Conservation (phyloP, 495 filamentous ascomycete genomes). For the Pseudoneurospora amorphoporcata region DNA sequence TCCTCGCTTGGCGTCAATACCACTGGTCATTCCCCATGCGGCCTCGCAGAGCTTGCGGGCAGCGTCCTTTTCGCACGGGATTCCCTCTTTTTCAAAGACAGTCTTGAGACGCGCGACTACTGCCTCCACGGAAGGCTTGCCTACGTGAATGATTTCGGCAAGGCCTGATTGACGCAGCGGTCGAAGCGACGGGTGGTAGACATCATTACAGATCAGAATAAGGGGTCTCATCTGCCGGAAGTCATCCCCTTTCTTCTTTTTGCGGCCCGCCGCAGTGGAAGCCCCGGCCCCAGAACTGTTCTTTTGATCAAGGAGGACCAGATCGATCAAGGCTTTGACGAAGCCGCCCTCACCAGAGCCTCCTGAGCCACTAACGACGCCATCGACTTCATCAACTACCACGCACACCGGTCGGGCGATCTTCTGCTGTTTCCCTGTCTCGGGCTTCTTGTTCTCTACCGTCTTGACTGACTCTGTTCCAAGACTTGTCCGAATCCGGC, state of each 20-base stretch:
- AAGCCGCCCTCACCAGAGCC: slow-evolving; percentile 70
- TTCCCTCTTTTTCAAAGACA: slow-evolving; percentile 78
- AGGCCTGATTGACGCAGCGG: slow-evolving; percentile 68
- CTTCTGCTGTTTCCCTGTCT: slow-evolving; percentile 50
- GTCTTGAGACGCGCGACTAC: slow-evolving; percentile 72
- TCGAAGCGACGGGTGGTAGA: slow-evolving; percentile 85
- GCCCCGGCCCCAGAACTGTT: slow-evolving; percentile 45
- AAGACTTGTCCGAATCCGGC: slow-evolving; percentile 75
- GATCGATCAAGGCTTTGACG: slow-evolving; percentile 85
- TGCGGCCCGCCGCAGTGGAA: slow-evolving; percentile 15
- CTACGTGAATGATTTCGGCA: slow-evolving; percentile 87
- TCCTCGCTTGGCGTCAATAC: slow-evolving; percentile 44
- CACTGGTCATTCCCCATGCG: slow-evolving; percentile 72
- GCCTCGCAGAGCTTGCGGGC: slow-evolving; percentile 85
- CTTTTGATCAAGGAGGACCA: slow-evolving; percentile 76
- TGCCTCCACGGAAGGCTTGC: slow-evolving; percentile 77
- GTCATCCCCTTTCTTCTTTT: slow-evolving; percentile 59
- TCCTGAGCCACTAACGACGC: slow-evolving; percentile 71
- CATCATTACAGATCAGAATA: slow-evolving; percentile 92
- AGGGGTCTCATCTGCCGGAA: slow-evolving; percentile 81
- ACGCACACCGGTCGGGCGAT: slow-evolving; percentile 84
- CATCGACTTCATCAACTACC: slow-evolving; percentile 93
- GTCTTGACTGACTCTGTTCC: slow-evolving; percentile 88
- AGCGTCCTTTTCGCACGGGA: slow-evolving; percentile 75
- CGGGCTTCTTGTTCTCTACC: slow-evolving; percentile 52